Evolutionary conservation across 257 asterid genomes (phyloP).

Genomic region (Jacaranda mimosifolia): DNA sequence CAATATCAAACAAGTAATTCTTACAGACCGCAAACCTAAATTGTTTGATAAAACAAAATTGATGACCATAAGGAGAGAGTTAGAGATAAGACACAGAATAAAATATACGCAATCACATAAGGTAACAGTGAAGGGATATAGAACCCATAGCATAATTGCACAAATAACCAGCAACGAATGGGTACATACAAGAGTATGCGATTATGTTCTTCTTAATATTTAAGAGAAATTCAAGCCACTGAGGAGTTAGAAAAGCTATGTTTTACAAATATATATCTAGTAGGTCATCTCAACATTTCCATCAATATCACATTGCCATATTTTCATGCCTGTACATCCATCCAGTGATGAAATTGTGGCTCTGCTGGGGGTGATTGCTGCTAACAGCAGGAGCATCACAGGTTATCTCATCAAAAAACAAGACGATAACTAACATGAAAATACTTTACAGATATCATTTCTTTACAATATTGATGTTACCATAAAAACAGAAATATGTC

Average conservation of each 20-base stretch:
- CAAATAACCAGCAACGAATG: not conserved
- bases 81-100: no score
- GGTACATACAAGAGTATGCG: not conserved
- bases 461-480: not conserved
- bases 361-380: not conserved
- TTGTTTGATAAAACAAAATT: no score
- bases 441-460: not conserved
- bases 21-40: no score
- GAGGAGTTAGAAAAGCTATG: not conserved
- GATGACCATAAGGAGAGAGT: no score
- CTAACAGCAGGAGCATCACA: not conserved
- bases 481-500: not conserved
- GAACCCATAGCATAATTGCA: not conserved
- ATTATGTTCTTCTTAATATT: slow-evolving; percentile 5
- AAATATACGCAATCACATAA: no score
- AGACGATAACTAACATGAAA: not conserved
- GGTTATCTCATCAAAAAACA: not conserved
- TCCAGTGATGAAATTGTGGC: not conserved
- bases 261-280: not conserved
- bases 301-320: not conserved
- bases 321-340: slow-evolving; percentile 3
- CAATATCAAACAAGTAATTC: not conserved
- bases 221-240: not conserved
- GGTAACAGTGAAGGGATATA: not conserved
- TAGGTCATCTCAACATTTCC: not conserved